Conservation (phyloP, 2,329 filamentous ascomycete species). For the Aspergillus fructus region DNA sequence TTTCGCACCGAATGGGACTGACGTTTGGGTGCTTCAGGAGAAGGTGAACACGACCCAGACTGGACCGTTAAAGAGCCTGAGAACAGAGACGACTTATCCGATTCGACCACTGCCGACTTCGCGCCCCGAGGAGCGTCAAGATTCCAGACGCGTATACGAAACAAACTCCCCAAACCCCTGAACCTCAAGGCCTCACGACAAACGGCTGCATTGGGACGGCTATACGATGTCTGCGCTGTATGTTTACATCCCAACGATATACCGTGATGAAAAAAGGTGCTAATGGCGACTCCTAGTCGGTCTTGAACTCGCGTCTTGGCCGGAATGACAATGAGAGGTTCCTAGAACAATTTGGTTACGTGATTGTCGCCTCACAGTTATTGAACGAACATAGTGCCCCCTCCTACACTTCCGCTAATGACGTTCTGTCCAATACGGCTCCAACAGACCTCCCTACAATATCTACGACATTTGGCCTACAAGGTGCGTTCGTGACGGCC, state of each 20-base stretch:
- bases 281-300: constrained; percentile 23
- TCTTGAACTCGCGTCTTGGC: constrained; percentile 54
- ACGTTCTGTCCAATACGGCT: constrained; percentile 32
- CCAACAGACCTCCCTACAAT: constrained; percentile 32
- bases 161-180: constrained; percentile 51
- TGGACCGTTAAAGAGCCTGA: constrained; percentile 36
- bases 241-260: constrained; percentile 13
- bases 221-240: constrained; percentile 52
- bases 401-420: constrained; percentile 39
- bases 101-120: constrained; percentile 40
- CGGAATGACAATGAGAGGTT: constrained; percentile 80
- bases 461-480: constrained; percentile 55
- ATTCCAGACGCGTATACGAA: constrained; percentile 49
- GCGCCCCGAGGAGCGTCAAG: constrained; percentile 52
- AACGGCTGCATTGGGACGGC: constrained; percentile 34
- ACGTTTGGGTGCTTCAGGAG: constrained; percentile 34
- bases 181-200: constrained; percentile 33
- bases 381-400: constrained; percentile 61
- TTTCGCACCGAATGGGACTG: neutral
- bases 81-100: constrained; percentile 29
- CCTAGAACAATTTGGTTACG: constrained; percentile 89
- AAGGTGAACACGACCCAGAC: constrained; percentile 45
- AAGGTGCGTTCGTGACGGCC: constrained; percentile 66
- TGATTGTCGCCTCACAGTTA: constrained; percentile 86
- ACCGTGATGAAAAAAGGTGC: neutral